A percentile compares a stretch with the other conserved stretches of the same genome.
Conservation (phyloP, 2,329 filamentous ascomycete genomes). For the Fusarium goolgardi region DNA sequence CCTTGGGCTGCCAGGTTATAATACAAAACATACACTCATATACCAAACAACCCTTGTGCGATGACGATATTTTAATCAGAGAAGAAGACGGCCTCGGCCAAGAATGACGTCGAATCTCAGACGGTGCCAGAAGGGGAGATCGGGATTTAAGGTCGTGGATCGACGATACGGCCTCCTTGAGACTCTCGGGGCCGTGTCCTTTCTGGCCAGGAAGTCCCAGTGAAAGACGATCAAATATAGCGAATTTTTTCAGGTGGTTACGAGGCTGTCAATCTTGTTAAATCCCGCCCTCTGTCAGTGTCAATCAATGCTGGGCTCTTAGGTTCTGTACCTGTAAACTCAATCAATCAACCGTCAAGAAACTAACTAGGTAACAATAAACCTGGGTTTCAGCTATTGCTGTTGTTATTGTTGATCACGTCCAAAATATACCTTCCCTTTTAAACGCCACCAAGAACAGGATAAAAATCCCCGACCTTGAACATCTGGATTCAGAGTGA, state of each 20-base stretch:
- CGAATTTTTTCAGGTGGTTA: conserved; percentile 4
- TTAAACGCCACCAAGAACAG: conserved; percentile 25
- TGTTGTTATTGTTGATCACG: conserved; percentile 15
- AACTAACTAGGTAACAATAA: not conserved
- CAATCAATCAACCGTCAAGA: not conserved
- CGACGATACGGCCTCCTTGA: conserved; percentile 37
- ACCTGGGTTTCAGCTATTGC: conserved; percentile 16
- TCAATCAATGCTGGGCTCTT: not conserved
- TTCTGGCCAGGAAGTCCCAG: conserved; percentile 15
- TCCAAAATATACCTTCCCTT: conserved; percentile 16
- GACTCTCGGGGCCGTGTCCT: conserved; percentile 17
- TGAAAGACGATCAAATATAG: conserved; percentile 9
- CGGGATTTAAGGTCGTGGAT: conserved; percentile 45
- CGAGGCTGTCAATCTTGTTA: conserved; percentile 1
- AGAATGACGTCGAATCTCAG: conserved; percentile 44
- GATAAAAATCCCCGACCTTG: conserved; percentile 36
- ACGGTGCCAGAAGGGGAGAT: conserved; percentile 38
- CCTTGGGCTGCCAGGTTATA: conserved; percentile 13
- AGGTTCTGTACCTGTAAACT: not conserved
- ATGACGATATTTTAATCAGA: conserved; percentile 41
- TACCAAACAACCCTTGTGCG: conserved; percentile 9
- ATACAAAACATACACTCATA: conserved; percentile 10
- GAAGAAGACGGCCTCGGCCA: conserved; percentile 26
- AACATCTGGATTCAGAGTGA: conserved; percentile 28
- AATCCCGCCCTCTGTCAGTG: conserved; percentile 13